A percentile compares a stretch with the other conserved stretches of the same genome.
Evolutionary conservation across 495 filamentous ascomycete species (phyloP).

Genomic region (Aspergillus coremiiformis): DNA sequence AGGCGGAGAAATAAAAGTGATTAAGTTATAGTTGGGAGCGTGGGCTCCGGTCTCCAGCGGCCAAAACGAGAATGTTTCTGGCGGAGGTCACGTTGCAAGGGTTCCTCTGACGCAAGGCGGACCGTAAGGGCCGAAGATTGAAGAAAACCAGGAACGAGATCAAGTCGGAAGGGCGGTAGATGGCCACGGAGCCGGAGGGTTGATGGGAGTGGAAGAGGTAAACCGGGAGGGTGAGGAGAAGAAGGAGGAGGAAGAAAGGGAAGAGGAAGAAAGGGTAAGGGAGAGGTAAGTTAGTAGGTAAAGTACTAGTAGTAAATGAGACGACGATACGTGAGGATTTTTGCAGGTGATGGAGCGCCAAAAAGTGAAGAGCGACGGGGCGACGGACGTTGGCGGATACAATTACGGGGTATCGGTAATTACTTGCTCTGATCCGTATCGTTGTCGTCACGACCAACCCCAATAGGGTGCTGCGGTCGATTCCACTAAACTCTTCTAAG

Average conservation of each 20-base stretch:
- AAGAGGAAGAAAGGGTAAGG: slow-evolving; percentile 6
- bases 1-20: slow-evolving; percentile 8
- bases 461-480: background rate
- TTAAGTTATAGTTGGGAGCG: slow-evolving; percentile 6
- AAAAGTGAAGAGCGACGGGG: slow-evolving; percentile 13
- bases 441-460: slow-evolving; percentile 13
- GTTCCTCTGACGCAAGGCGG: slow-evolving; percentile 26
- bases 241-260: slow-evolving; percentile 2
- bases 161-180: slow-evolving; percentile 15
- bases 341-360: slow-evolving; percentile 17
- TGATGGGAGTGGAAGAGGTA: slow-evolving; percentile 6
- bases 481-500: background rate
- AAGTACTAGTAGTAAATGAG: background rate
- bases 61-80: slow-evolving; percentile 23
- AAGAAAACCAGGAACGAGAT: slow-evolving; percentile 18
- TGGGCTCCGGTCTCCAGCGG: slow-evolving; percentile 23
- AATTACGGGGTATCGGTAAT: slow-evolving; percentile 14
- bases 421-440: slow-evolving; percentile 13
- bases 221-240: slow-evolving; percentile 10
- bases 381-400: slow-evolving; percentile 20
- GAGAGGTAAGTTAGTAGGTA: background rate
- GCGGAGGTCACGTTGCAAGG: slow-evolving; percentile 23
- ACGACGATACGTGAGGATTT: slow-evolving; percentile 12
- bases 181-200: slow-evolving; percentile 22
- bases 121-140: slow-evolving; percentile 22